Percentiles rank a stretch among this genome's conserved stretches.
phyloP scores from a whole-genome alignment of 2,329 filamentous ascomycete species.

The Xylariaceae sp. region DNA sequence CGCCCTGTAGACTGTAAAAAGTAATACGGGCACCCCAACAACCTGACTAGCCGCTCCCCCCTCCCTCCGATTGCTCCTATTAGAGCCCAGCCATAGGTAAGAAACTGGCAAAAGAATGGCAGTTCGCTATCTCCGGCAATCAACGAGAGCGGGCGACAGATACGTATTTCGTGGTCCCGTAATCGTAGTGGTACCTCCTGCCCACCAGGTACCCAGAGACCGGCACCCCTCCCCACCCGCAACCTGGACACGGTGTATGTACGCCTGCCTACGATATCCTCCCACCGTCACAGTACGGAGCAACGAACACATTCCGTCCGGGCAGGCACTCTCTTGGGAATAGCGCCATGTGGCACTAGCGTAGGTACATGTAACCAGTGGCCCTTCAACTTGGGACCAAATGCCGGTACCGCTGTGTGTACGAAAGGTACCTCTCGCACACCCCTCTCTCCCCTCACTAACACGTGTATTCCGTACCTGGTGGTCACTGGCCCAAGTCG shows the following conservation, averaged over 20 bases:
- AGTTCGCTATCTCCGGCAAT: neutral
- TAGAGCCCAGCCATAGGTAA: neutral
- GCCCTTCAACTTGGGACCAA: too few species aligned
- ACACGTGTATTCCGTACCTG: neutral
- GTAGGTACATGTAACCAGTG: too few species aligned
- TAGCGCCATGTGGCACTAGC: too few species aligned
- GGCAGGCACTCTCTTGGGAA: too few species aligned
- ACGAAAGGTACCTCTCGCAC: neutral
- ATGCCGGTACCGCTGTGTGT: neutral
- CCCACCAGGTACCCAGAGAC: too few species aligned
- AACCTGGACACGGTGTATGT: neutral
- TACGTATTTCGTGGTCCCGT: neutral
- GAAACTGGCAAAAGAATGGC: neutral
- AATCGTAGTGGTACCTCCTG: too few species aligned
- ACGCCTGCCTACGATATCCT: too few species aligned
- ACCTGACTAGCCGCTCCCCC: neutral
- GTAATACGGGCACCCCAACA: too few species aligned
- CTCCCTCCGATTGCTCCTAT: too few species aligned
- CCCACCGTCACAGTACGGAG: neutral
- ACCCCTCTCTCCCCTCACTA: neutral
- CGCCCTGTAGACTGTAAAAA: too few species aligned
- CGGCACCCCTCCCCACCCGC: neutral
- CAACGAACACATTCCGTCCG: neutral
- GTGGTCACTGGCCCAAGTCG: too few species aligned
- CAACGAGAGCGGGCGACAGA: too few species aligned